Evolutionary conservation across 805 yeast species (phyloP), one percentile per base, ranked within the genome.

Genomic region (Metschnikowia hibisci): DNA sequence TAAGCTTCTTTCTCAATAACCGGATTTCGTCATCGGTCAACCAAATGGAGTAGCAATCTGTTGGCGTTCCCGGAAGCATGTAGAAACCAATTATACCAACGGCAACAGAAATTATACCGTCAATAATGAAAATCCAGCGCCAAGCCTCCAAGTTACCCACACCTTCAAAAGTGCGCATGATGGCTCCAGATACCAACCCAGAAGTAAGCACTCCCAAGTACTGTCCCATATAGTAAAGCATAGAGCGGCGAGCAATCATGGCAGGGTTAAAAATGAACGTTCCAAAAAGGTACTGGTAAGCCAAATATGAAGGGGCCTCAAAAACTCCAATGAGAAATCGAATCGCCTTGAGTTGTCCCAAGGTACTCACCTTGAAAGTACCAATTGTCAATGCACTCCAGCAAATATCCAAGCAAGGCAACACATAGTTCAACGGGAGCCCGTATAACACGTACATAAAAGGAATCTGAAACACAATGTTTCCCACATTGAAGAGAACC

Each of bases 1-100:
- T 50, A 39, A 50, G 44, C 25, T 40, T 44, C n/a, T 31, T 62
- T 60, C 82, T 67, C 2, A 81, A 77, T 27, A 50, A 41, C 8
- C 54, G 35, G 39, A 50, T 50, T 28, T 50, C 54, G 41, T 50
- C 54, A 28, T 50, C 54, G 20, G 50, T 48, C 39, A 50, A 40
- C 46, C 48, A 50, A 28, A 50, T 50, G 15, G 48, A 44, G 44
- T 50, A 50, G 32, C 54, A 50, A 43, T 48, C 52, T 4, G 52
- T 48, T 13, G 54, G 54, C 4, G 54, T 50, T 11, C 54, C 54
- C 4, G 68, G 54, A 33, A 50, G 45, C 54, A 48, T 48, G 40
- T 50, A 50, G 28, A 50, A 48, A 6, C 54, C 54, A 30, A 50
- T 38, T 36, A 50, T 34, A 4, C 54, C 54, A 14, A 50, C 54